Conservation (phyloP, 2,329 filamentous ascomycete genomes). For the Chalaropsis ovoidea region DNA sequence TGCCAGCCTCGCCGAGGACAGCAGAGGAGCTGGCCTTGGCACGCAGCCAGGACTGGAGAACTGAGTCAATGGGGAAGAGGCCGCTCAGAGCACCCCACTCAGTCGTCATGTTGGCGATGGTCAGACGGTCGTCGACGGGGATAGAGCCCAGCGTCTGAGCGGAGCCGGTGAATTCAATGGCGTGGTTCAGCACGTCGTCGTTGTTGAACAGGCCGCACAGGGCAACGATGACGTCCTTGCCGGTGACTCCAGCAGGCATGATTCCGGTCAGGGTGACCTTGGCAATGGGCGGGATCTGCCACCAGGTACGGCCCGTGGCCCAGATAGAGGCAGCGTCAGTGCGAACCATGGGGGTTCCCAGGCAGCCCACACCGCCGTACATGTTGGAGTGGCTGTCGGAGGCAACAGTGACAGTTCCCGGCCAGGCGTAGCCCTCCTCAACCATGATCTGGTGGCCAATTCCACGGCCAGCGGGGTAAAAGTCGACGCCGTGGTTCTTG, state of each 20-base stretch:
- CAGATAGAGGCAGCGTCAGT: constrained; percentile 82
- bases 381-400: constrained; percentile 69
- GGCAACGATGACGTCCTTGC: constrained; percentile 89
- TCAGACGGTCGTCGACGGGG: constrained; percentile 60
- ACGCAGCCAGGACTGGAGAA: constrained; percentile 63
- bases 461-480: constrained; percentile 65
- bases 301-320: constrained; percentile 78
- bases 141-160: constrained; percentile 66
- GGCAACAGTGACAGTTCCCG: constrained; percentile 71
- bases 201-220: constrained; percentile 78
- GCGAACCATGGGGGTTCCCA: constrained; percentile 73
- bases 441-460: constrained; percentile 93
- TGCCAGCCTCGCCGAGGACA: constrained; percentile 43
- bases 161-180: constrained; percentile 75
- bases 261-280: constrained; percentile 67
- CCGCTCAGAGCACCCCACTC: constrained; percentile 62
- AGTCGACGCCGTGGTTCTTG: constrained; percentile 61
- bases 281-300: constrained; percentile 75
- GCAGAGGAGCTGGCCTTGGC: constrained; percentile 63
- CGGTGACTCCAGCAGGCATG: constrained; percentile 69
- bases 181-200: constrained; percentile 83
- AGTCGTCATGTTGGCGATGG: constrained; percentile 70
- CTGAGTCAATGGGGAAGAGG: constrained; percentile 65
- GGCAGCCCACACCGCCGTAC: constrained; percentile 68
- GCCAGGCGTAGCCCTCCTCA: constrained; percentile 74